A percentile compares a stretch with the other conserved stretches of the same genome.
phyloP scores from a whole-genome alignment of 768 basidiomycete genomes.

The Coprinopsis cinerea region DNA sequence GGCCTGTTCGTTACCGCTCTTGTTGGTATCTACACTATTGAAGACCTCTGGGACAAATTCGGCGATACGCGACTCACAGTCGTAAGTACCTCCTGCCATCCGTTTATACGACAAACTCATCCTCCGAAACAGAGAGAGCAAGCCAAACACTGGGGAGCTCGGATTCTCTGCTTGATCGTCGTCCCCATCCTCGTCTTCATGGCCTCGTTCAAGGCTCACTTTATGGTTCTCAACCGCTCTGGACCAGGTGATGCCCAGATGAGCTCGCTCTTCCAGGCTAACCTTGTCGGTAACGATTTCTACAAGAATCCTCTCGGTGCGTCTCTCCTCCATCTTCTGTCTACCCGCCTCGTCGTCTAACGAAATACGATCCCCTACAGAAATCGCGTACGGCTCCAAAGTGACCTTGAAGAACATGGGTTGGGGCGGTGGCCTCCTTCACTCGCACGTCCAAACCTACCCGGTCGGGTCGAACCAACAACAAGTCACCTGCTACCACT shows the following conservation, averaged over 20 bases:
- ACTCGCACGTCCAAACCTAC: constrained; percentile 95
- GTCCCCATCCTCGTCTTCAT: constrained; percentile 92
- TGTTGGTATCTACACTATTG: constrained; percentile 93
- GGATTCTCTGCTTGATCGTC: constrained; percentile 79
- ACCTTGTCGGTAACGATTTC: constrained; percentile 92
- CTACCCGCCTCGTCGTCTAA: background rate
- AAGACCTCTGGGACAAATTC: constrained; percentile 98
- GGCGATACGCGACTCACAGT: constrained; percentile 89
- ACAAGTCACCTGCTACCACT: constrained; percentile 98
- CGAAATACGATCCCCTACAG: constrained; percentile 37
- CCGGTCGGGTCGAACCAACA: constrained; percentile 91
- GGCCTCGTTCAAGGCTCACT: constrained; percentile 93
- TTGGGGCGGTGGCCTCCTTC: constrained; percentile 93
- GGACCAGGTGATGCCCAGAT: constrained; percentile 98
- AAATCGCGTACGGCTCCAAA: constrained; percentile 86
- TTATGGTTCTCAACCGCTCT: constrained; percentile 87
- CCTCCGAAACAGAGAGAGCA: constrained; percentile 65
- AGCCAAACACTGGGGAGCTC: constrained; percentile 84
- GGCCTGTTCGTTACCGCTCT: constrained; percentile 93
- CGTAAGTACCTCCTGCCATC: constrained; percentile 43
- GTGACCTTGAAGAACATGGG: constrained; percentile 96
- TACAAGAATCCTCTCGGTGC: constrained; percentile 80
- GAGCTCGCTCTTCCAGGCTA: constrained; percentile 98
- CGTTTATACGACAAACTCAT: background rate
- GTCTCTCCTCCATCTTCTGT: constrained; percentile 14